A percentile compares a stretch with the other conserved stretches of the same genome.
Evolutionary conservation across 331 rosid species (phyloP).

Genomic region (Pyracantha coccinea): DNA sequence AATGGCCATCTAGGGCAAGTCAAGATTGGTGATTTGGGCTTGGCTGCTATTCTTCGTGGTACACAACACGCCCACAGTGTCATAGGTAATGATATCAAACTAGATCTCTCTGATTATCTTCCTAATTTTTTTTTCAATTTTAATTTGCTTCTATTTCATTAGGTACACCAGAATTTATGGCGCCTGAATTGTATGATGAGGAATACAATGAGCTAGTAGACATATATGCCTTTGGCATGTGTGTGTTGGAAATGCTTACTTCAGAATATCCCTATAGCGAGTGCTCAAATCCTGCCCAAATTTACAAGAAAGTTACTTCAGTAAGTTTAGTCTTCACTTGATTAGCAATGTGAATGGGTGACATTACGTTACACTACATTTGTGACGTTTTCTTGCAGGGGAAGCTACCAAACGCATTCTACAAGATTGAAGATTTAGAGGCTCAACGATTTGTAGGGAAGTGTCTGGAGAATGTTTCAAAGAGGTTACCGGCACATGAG

Average conservation of each 20-base stretch:
- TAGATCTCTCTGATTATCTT: background rate
- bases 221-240: slow-evolving; percentile 87
- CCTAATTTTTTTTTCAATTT: background rate
- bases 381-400: slow-evolving; percentile 33
- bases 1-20: no score
- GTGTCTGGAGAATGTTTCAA: slow-evolving; percentile 56
- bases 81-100: slow-evolving; percentile 40
- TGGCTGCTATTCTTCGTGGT: slow-evolving; percentile 67
- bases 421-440: slow-evolving; percentile 55
- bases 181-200: slow-evolving; percentile 90
- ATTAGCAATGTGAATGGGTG: background rate
- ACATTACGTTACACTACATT: background rate
- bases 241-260: slow-evolving; percentile 83
- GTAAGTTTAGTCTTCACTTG: slow-evolving; percentile 26
- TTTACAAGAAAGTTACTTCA: slow-evolving; percentile 87
- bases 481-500: slow-evolving; percentile 63
- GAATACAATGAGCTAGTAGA: slow-evolving; percentile 76
- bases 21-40: slow-evolving; percentile 36
- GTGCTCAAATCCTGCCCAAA: slow-evolving; percentile 91
- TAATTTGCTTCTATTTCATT: background rate
- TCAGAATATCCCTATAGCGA: slow-evolving; percentile 76
- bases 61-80: slow-evolving; percentile 77
- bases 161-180: slow-evolving; percentile 98
- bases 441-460: slow-evolving; percentile 59
- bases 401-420: slow-evolving; percentile 62